phyloP scores from a whole-genome alignment of 371 early-diverging fungal species.

The Mucor racemosus region DNA sequence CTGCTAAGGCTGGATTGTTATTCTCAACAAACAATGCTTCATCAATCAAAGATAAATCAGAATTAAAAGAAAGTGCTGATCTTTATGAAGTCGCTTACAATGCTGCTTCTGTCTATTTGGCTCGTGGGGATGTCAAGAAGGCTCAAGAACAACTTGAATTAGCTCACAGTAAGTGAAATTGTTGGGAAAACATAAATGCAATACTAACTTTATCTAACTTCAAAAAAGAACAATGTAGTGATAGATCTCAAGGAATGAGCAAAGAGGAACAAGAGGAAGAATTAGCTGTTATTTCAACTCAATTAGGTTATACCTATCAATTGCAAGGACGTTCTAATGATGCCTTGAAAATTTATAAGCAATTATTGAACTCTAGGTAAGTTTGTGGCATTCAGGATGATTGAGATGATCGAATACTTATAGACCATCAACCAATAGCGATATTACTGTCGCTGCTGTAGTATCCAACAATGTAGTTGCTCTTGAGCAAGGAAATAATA shows the following conservation, averaged over 20 bases:
- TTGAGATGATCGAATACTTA: conserved; percentile 3
- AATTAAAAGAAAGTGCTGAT: conserved; percentile 26
- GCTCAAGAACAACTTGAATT: conserved; percentile 62
- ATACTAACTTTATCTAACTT: neutral
- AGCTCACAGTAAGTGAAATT: conserved; percentile 56
- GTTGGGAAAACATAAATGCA: neutral
- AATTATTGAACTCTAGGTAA: conserved; percentile 66
- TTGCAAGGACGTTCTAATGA: conserved; percentile 59
- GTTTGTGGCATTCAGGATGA: neutral
- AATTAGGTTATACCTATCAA: conserved; percentile 79
- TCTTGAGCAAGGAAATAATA: conserved; percentile 57
- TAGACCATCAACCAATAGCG: conserved; percentile 19
- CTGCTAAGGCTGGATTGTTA: conserved; percentile 67
- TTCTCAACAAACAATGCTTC: conserved; percentile 41
- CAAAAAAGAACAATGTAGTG: conserved; percentile 42
- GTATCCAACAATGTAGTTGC: conserved; percentile 74
- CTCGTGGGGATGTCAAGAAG: conserved; percentile 54
- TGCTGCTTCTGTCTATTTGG: conserved; percentile 66
- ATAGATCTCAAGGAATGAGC: conserved; percentile 40
- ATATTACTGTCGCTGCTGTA: conserved; percentile 63
- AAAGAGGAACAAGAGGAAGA: conserved; percentile 76
- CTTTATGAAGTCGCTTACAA: conserved; percentile 78
- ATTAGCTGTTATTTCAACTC: conserved; percentile 67
- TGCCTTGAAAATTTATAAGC: conserved; percentile 69
- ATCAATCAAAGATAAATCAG: conserved; percentile 27